phyloP scores from a whole-genome alignment of 164 flowering plant species.

The Berberis thunbergii region DNA sequence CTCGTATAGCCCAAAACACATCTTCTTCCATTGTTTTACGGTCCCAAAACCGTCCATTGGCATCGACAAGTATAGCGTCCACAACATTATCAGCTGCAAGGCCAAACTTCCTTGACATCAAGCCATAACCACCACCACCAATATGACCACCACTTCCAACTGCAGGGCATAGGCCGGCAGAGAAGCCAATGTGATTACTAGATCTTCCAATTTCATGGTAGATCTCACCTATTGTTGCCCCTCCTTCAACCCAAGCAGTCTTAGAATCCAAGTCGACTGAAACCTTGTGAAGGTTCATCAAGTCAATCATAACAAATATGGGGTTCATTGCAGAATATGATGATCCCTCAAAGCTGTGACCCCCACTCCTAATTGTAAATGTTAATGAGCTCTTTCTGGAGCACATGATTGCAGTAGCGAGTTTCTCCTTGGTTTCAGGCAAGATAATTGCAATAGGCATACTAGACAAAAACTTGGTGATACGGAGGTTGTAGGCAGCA shows the following conservation, averaged over 20 bases:
- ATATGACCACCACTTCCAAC: conserved; percentile 13
- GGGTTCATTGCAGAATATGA: conserved; percentile 6
- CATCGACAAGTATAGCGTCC: conserved; percentile 15
- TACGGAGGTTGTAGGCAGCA: conserved; percentile 11
- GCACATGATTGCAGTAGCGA: conserved; percentile 4
- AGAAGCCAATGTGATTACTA: conserved; percentile 11
- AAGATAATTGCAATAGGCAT: conserved; percentile 9
- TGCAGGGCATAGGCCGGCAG: conserved; percentile 13
- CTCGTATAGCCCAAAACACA: conserved; percentile 20
- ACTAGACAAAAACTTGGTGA: not conserved
- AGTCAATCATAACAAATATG: conserved; percentile 13
- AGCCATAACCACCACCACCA: conserved; percentile 17
- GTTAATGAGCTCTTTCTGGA: not conserved
- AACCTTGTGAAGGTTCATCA: conserved; percentile 12
- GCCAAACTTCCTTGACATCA: conserved; percentile 12
- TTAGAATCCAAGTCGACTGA: conserved; percentile 8
- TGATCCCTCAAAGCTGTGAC: conserved; percentile 15
- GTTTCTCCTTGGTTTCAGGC: conserved; percentile 10
- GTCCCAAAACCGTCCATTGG: conserved; percentile 9
- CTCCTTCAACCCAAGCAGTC: conserved; percentile 17
- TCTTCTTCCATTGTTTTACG: conserved; percentile 15
- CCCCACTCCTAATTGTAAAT: conserved; percentile 13
- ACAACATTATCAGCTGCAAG: conserved; percentile 18
- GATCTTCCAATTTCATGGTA: conserved; percentile 11
- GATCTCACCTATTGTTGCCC: conserved; percentile 13